A percentile compares a stretch with the other conserved stretches of the same genome.
These are phyloP conservation scores for Aspergillus sp. DNA, from an alignment of 2,329 filamentous ascomycete genomes.

Conservation along the genomic window DNA sequence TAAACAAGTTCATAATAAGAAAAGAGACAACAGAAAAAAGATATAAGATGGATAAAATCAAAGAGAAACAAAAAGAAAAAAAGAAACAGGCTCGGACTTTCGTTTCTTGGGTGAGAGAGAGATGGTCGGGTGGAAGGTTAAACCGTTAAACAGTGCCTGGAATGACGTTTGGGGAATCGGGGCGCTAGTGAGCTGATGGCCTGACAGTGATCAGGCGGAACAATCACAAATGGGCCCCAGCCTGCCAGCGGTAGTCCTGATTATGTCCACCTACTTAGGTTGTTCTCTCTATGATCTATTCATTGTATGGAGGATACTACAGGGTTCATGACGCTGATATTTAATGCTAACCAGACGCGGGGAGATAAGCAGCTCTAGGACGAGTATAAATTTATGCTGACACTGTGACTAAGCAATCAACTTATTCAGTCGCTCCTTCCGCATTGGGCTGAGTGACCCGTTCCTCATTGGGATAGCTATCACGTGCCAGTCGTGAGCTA, in stretches of 20 bases:
- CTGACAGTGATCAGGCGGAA: constrained; percentile 24
- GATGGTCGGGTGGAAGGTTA: constrained; percentile 12
- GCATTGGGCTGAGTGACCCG: not conserved
- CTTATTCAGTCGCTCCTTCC: not conserved
- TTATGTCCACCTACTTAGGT: not conserved
- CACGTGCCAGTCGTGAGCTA: not conserved
- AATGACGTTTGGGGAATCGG: constrained; percentile 33
- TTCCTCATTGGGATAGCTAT: not conserved
- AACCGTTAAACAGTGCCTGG: constrained; percentile 14
- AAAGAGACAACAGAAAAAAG: constrained; percentile 8
- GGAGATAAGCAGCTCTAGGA: not conserved
- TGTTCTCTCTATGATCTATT: not conserved
- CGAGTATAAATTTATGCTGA: not conserved
- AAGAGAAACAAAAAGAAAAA: constrained; percentile 4
- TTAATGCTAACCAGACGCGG: not conserved
- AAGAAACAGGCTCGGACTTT: constrained; percentile 5
- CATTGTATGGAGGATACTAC: not conserved
- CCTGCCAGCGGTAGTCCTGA: constrained; percentile 18
- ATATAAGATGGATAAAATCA: not conserved
- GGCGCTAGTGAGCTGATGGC: constrained; percentile 17
- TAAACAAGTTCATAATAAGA: constrained; percentile 23
- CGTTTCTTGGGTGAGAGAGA: constrained; percentile 1
- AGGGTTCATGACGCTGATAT: not conserved
- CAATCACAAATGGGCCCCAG: constrained; percentile 15
- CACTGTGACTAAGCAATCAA: not conserved